phyloP scores from a whole-genome alignment of 495 filamentous ascomycete species.

The Podospora comata region DNA sequence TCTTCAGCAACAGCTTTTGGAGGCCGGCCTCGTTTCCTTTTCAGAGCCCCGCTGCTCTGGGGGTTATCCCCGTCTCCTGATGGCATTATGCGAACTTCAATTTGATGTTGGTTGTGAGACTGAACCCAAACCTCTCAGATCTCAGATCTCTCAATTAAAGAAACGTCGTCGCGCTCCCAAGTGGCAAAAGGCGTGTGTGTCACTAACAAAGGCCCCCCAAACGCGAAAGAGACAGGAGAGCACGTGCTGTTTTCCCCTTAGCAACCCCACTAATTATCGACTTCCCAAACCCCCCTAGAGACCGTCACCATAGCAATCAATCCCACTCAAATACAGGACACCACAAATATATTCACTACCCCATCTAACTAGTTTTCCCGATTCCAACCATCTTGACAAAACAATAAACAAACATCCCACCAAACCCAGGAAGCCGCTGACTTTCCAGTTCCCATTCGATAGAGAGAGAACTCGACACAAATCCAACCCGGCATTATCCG shows the following conservation, averaged over 20 bases:
- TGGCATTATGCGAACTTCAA: not conserved
- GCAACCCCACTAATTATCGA: not conserved
- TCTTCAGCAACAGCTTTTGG: not conserved
- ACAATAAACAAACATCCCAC: not conserved
- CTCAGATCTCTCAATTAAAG: not conserved
- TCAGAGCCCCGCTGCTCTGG: not conserved
- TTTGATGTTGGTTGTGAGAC: too few species aligned
- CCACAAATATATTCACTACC: not conserved
- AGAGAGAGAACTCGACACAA: not conserved
- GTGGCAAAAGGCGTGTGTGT: conserved; percentile 9
- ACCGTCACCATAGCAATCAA: not conserved
- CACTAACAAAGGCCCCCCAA: conserved; percentile 7
- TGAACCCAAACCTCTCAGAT: not conserved
- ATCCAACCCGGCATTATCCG: not conserved
- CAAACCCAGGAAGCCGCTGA: not conserved
- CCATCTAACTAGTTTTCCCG: not conserved
- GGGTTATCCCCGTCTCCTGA: not conserved
- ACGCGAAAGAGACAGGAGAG: conserved; percentile 40
- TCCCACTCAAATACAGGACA: not conserved
- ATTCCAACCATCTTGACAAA: not conserved
- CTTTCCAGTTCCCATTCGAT: not conserved
- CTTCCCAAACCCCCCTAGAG: not conserved
- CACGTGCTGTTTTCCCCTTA: conserved; percentile 33
- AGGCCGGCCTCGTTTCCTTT: not conserved
- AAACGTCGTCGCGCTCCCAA: not conserved